These are phyloP conservation scores for Suillus subalutaceus DNA, from an alignment of 768 basidiomycete species.

Conservation along the genomic window DNA sequence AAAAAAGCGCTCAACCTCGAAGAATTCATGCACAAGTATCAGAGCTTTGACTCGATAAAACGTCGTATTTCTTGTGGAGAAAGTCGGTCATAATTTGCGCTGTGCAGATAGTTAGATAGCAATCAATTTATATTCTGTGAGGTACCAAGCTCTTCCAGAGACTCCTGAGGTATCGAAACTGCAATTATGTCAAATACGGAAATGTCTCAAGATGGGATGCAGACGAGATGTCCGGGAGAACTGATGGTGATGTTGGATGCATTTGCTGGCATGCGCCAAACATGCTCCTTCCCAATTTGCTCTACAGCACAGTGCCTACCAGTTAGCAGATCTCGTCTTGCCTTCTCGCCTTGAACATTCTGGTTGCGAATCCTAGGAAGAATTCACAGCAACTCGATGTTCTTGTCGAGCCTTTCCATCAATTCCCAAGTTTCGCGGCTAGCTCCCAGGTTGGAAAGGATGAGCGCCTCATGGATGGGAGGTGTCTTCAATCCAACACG, in stretches of 20 bases:
- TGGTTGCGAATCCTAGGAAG: slow-evolving; percentile 21
- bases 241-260: slow-evolving; percentile 31
- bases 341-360: not conserved
- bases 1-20: not conserved
- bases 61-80: not conserved
- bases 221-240: slow-evolving; percentile 29
- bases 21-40: not conserved
- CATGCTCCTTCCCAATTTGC: slow-evolving; percentile 17
- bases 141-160: slow-evolving; percentile 28
- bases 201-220: slow-evolving; percentile 8
- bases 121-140: not conserved
- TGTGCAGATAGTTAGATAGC: not conserved
- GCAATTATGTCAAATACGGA: not conserved
- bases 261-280: slow-evolving; percentile 32
- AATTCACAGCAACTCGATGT: slow-evolving; percentile 31
- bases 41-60: not conserved
- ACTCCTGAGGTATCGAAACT: slow-evolving; percentile 30
- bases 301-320: slow-evolving; percentile 3
- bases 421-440: slow-evolving; percentile 29
- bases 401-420: slow-evolving; percentile 25
- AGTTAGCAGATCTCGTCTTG: not conserved
- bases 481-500: slow-evolving; percentile 65
- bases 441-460: slow-evolving; percentile 52
- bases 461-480: slow-evolving; percentile 61
- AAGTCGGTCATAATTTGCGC: not conserved